These are phyloP conservation scores for Camelina sativa DNA, from an alignment of 345 rosid species.

Conservation along the genomic window DNA sequence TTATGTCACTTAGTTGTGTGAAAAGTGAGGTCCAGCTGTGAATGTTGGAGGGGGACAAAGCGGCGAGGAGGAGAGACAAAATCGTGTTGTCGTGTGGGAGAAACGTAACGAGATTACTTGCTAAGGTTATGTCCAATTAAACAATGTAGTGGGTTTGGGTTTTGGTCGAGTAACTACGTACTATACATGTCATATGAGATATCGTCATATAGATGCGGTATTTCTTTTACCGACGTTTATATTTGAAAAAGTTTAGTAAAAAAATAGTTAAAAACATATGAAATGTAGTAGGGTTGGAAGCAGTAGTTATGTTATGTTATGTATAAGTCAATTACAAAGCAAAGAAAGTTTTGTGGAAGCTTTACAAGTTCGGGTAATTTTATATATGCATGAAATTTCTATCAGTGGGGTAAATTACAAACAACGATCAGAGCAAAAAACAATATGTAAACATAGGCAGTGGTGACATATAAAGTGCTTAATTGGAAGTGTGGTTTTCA, in stretches of 20 bases:
- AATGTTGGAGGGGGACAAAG: constrained; percentile 42
- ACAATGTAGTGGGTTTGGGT: constrained; percentile 12
- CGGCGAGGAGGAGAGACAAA: constrained; percentile 34
- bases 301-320: too few relatives aligned
- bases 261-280: neutral
- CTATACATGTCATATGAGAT: neutral
- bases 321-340: neutral
- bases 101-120: constrained; percentile 21
- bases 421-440: too few relatives aligned
- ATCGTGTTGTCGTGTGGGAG: constrained; percentile 26
- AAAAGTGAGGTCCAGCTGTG: constrained; percentile 40
- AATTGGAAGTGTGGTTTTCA: too few relatives aligned
- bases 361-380: neutral
- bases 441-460: too few relatives aligned
- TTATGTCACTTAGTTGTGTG: neutral
- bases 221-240: neutral
- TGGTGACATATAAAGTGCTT: too few relatives aligned
- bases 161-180: neutral
- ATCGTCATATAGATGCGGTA: neutral
- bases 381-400: too few relatives aligned
- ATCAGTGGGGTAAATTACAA: too few relatives aligned
- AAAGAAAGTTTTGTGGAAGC: neutral
- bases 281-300: neutral
- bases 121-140: constrained; percentile 39
- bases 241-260: neutral